phyloP scores from a whole-genome alignment of 176 grass and related monocot species.

The Secale cereale region DNA sequence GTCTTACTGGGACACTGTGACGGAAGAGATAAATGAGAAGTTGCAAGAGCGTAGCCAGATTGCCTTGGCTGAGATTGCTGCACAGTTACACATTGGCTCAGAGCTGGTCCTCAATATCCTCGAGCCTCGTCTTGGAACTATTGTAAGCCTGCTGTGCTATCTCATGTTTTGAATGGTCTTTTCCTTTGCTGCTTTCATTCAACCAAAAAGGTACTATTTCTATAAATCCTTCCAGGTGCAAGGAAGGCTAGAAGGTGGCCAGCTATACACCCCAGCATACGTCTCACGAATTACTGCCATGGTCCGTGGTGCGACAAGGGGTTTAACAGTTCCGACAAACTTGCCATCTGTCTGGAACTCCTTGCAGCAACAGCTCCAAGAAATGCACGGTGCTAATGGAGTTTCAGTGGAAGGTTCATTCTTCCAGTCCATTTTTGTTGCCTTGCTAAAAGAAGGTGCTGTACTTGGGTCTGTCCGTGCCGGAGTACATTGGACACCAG shows the following conservation, averaged over 20 bases:
- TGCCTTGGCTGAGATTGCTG: slow-evolving; percentile 87
- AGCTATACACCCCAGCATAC: slow-evolving; percentile 92
- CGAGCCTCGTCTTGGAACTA: slow-evolving; percentile 80
- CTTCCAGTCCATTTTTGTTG: slow-evolving; percentile 95
- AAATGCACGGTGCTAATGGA: slow-evolving; percentile 76
- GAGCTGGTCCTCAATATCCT: slow-evolving; percentile 75
- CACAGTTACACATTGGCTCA: slow-evolving; percentile 83
- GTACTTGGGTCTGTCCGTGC: slow-evolving; percentile 78
- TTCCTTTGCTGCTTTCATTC: not conserved
- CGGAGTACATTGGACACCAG: slow-evolving; percentile 92
- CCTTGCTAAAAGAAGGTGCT: slow-evolving; percentile 73
- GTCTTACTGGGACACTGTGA: slow-evolving; percentile 89
- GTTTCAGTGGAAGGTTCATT: slow-evolving; percentile 88
- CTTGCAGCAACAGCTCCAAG: slow-evolving; percentile 91
- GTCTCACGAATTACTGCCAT: slow-evolving; percentile 85
- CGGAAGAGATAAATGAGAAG: slow-evolving; percentile 93
- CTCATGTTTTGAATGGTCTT: not conserved
- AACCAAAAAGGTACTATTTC: not conserved
- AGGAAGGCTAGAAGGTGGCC: slow-evolving; percentile 95
- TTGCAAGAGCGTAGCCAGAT: slow-evolving; percentile 92
- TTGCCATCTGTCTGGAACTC: slow-evolving; percentile 93
- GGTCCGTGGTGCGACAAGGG: slow-evolving; percentile 88
- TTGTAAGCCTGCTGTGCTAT: slow-evolving; percentile 37
- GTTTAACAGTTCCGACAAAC: slow-evolving; percentile 79
- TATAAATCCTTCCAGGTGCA: slow-evolving; percentile 55